Evolutionary conservation across 768 basidiomycete genomes (phyloP).

Genomic region (Chalciporus piperatus): DNA sequence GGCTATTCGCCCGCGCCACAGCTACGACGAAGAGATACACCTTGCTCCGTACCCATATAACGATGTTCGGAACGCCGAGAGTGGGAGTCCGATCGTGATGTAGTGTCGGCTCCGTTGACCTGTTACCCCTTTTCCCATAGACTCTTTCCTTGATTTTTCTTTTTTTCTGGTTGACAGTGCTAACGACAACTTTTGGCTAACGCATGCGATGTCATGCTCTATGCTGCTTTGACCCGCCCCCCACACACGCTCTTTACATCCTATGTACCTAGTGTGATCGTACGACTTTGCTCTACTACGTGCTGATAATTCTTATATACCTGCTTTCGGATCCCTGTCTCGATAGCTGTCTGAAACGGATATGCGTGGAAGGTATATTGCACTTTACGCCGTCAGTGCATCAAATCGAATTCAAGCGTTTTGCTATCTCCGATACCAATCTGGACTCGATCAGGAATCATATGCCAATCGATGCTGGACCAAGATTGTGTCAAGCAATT

Average conservation of each 20-base stretch:
- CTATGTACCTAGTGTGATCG: neutral
- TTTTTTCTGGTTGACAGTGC: neutral
- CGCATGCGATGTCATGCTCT: neutral
- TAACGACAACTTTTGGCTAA: neutral
- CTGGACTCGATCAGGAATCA: too few relatives aligned
- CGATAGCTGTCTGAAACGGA: neutral
- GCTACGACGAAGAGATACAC: slow-evolving; percentile 42
- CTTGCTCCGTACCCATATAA: slow-evolving; percentile 37
- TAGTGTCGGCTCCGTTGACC: neutral
- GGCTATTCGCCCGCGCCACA: slow-evolving; percentile 18
- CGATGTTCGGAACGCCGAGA: slow-evolving; percentile 7
- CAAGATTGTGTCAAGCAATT: too few relatives aligned
- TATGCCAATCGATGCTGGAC: too few relatives aligned
- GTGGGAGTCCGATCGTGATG: neutral
- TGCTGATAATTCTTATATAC: neutral
- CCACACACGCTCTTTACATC: neutral
- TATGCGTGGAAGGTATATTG: too few relatives aligned
- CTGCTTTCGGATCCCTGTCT: neutral
- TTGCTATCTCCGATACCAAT: too few relatives aligned
- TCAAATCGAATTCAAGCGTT: too few relatives aligned
- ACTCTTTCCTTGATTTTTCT: neutral
- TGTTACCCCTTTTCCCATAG: neutral
- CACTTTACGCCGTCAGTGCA: too few relatives aligned
- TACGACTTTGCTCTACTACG: neutral
- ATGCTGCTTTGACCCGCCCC: neutral